phyloP scores from a whole-genome alignment of 495 filamentous ascomycete species.

The Penicillium canescens region DNA sequence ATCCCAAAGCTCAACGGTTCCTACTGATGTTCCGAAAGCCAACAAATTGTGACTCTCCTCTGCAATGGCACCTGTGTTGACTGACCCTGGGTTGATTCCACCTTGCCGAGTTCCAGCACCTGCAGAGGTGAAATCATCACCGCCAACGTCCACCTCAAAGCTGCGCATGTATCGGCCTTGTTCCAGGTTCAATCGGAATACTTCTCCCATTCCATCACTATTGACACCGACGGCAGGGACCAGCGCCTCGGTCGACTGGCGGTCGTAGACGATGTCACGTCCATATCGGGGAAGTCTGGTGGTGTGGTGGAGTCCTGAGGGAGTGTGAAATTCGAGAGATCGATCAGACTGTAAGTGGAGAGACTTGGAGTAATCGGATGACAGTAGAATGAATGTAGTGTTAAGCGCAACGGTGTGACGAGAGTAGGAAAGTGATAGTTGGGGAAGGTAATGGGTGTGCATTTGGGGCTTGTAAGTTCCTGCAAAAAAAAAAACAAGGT shows the following conservation, averaged over 20 bases:
- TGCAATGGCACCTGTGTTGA: constrained; percentile 89
- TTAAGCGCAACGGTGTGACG: constrained; percentile 94
- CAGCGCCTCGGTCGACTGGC: constrained; percentile 81
- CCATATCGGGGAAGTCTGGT: constrained; percentile 90
- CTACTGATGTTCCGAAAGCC: constrained; percentile 91
- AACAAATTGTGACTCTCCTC: constrained; percentile 88
- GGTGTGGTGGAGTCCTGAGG: constrained; percentile 81
- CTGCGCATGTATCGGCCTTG: constrained; percentile 84
- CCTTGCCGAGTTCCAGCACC: constrained; percentile 75
- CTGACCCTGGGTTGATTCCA: constrained; percentile 74
- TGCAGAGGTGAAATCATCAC: constrained; percentile 66
- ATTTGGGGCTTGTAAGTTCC: constrained; percentile 95
- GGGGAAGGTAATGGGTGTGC: constrained; percentile 90
- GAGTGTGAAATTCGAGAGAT: constrained; percentile 91
- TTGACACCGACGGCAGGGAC: constrained; percentile 87
- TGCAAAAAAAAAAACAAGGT: constrained; percentile 20
- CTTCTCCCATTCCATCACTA: constrained; percentile 80
- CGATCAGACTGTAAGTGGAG: constrained; percentile 91
- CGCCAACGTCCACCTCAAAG: constrained; percentile 81
- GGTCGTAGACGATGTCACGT: constrained; percentile 82
- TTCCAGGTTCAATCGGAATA: constrained; percentile 90
- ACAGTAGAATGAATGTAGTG: constrained; percentile 88
- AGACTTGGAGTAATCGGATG: constrained; percentile 91
- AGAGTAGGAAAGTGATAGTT: constrained; percentile 87
- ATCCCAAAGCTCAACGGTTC: constrained; percentile 98